Conservation (phyloP, 805 yeast genomes). For the Candida rishiriensis region DNA sequence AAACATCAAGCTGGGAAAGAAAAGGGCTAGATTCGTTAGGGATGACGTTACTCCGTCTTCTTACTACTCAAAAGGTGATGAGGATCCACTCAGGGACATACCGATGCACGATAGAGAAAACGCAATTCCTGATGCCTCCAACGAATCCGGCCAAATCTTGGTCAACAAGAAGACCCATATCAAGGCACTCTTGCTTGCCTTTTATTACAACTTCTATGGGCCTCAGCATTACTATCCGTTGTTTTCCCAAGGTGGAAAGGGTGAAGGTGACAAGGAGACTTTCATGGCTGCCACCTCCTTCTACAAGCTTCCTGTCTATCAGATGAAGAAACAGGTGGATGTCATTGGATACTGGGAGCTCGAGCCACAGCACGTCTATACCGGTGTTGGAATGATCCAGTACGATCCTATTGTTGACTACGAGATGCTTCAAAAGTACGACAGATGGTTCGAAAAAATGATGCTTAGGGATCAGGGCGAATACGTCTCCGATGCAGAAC, state of each 20-base stretch:
- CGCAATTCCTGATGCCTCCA: slow-evolving; percentile 48
- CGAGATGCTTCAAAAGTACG: slow-evolving; percentile 16
- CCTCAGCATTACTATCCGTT: slow-evolving; percentile 44
- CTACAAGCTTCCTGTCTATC: slow-evolving; percentile 40
- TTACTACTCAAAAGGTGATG: slow-evolving; percentile 11
- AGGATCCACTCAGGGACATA: slow-evolving; percentile 18
- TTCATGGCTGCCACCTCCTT: slow-evolving; percentile 50
- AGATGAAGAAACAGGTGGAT: slow-evolving; percentile 44
- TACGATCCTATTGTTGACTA: slow-evolving; percentile 45
- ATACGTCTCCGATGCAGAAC: neutral
- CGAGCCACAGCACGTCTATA: slow-evolving; percentile 25
- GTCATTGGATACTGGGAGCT: slow-evolving; percentile 44
- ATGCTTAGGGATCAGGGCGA: slow-evolving; percentile 1
- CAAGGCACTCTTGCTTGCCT: slow-evolving; percentile 41
- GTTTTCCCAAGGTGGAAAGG: slow-evolving; percentile 42
- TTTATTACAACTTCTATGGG: slow-evolving; percentile 51
- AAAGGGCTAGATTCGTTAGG: slow-evolving; percentile 27
- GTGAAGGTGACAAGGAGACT: slow-evolving; percentile 60
- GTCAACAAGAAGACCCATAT: slow-evolving; percentile 47
- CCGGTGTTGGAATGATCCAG: slow-evolving; percentile 57
- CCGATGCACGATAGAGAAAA: slow-evolving; percentile 52
- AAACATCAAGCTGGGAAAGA: slow-evolving; percentile 28
- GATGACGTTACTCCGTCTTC: slow-evolving; percentile 27
- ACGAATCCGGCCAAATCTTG: slow-evolving; percentile 54
- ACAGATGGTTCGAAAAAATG: slow-evolving; percentile 12